Percentiles rank a stretch among this genome's conserved stretches.
These are phyloP conservation scores for Colletotrichum zoysiae DNA, from an alignment of 2,329 filamentous ascomycete species.

Conservation along the genomic window DNA sequence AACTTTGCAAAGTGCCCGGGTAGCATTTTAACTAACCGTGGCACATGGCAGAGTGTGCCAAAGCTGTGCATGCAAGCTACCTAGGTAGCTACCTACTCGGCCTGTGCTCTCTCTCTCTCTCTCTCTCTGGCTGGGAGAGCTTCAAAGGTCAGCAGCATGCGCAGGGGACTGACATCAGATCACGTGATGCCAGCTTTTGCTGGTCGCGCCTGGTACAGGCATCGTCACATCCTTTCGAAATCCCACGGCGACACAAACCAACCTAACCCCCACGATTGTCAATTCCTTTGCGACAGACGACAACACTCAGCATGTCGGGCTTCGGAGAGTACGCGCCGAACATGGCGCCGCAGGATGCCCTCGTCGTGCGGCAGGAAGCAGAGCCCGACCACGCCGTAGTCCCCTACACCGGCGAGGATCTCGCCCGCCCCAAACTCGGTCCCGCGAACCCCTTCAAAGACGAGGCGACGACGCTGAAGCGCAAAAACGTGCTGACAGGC, in stretches of 20 bases:
- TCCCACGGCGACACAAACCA: slow-evolving; percentile 32
- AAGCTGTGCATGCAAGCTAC: slow-evolving; percentile 7
- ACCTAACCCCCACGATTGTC: slow-evolving; percentile 19
- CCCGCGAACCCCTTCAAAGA: slow-evolving; percentile 82
- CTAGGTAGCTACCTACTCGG: not conserved
- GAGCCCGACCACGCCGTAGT: slow-evolving; percentile 71
- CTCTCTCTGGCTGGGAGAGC: not conserved
- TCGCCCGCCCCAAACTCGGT: slow-evolving; percentile 74
- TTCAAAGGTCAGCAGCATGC: not conserved
- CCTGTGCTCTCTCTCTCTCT: not conserved
- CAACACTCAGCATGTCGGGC: slow-evolving; percentile 64
- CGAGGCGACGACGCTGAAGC: slow-evolving; percentile 71
- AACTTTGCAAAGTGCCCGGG: not conserved
- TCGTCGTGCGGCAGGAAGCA: slow-evolving; percentile 69
- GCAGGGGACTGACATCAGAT: slow-evolving; percentile 39
- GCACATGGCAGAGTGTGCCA: not conserved
- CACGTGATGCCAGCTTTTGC: slow-evolving; percentile 39
- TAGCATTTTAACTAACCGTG: not conserved
- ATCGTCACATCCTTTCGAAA: slow-evolving; percentile 19
- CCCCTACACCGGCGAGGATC: slow-evolving; percentile 78
- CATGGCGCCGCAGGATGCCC: slow-evolving; percentile 73
- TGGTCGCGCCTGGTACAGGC: slow-evolving; percentile 21
- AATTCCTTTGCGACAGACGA: slow-evolving; percentile 18
- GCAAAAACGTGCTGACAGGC: slow-evolving; percentile 87
- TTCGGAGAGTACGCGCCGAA: slow-evolving; percentile 75